These are phyloP conservation scores for Umbelopsis sp. DNA, from an alignment of 192 early-diverging fungal genomes.

Conservation along the genomic window DNA sequence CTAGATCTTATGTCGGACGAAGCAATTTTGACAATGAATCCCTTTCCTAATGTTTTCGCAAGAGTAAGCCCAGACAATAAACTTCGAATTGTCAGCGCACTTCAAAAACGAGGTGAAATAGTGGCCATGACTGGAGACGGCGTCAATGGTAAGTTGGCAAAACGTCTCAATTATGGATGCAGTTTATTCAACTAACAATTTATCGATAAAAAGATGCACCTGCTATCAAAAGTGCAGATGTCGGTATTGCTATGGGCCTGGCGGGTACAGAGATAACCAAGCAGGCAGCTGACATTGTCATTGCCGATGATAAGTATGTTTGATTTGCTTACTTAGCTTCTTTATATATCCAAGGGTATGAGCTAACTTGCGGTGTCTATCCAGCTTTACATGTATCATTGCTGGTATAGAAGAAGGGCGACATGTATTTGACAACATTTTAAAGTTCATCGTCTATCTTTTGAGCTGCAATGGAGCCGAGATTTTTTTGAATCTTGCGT, in stretches of 20 bases:
- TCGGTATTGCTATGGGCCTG: constrained; percentile 97
- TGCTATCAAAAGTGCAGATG: constrained; percentile 93
- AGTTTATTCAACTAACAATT: not conserved
- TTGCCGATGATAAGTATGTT: constrained; percentile 81
- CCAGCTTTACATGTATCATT: constrained; percentile 87
- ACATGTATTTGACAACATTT: constrained; percentile 96
- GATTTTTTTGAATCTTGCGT: constrained; percentile 87
- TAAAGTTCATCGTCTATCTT: constrained; percentile 96
- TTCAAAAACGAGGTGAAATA: constrained; percentile 77
- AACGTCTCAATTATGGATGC: too few species aligned
- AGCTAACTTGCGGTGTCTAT: not conserved
- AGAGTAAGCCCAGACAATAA: constrained; percentile 97
- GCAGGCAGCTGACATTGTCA: constrained; percentile 96
- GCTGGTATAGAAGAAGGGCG: constrained; percentile 93
- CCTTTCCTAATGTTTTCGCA: constrained; percentile 97
- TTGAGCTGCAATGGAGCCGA: constrained; percentile 94
- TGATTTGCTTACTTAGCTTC: not conserved
- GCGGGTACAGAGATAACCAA: constrained; percentile 97
- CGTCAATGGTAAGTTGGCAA: constrained; percentile 67
- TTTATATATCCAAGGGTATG: not conserved
- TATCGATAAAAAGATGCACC: constrained; percentile 71
- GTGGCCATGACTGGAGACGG: constrained; percentile 97
- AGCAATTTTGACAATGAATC: constrained; percentile 72
- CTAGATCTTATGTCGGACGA: constrained; percentile 92
- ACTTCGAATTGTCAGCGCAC: constrained; percentile 89